Evolutionary conservation across 2,329 filamentous ascomycete species (phyloP).

Genomic region (Fusarium incarnatum): DNA sequence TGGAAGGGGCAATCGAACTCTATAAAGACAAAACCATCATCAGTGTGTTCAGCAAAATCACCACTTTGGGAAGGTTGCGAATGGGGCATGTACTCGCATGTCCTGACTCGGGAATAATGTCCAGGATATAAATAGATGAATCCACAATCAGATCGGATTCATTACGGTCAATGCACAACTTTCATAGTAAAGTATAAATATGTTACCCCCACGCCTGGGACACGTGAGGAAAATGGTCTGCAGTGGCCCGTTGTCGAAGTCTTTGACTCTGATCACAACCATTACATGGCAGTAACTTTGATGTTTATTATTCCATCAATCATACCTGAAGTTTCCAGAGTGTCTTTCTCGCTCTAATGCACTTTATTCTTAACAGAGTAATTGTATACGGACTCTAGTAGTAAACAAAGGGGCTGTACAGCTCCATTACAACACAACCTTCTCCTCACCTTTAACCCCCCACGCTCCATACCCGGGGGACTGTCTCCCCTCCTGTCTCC

Average conservation of each 20-base stretch:
- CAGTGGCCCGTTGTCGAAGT: conserved; percentile 35
- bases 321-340: background rate
- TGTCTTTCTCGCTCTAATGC: background rate
- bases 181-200: background rate
- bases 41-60: background rate
- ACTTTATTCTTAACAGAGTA: background rate
- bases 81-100: background rate
- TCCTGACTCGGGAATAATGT: background rate
- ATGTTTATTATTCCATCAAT: conserved; percentile 16
- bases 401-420: conserved; percentile 4
- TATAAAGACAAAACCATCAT: background rate
- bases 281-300: conserved; percentile 8
- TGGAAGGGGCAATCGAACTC: background rate
- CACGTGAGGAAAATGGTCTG: conserved; percentile 41
- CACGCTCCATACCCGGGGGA: conserved; percentile 15
- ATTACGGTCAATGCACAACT: background rate
- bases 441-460: conserved; percentile 11
- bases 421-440: conserved; percentile 16
- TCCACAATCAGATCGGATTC: background rate
- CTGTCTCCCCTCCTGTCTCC: conserved; percentile 6
- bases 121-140: conserved; percentile 9
- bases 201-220: conserved; percentile 32
- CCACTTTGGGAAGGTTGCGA: background rate
- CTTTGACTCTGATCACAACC: conserved; percentile 14
- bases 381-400: background rate